Evolutionary conservation across 2,329 filamentous ascomycete genomes (phyloP).

Genomic region (Alternaria infectoria): DNA sequence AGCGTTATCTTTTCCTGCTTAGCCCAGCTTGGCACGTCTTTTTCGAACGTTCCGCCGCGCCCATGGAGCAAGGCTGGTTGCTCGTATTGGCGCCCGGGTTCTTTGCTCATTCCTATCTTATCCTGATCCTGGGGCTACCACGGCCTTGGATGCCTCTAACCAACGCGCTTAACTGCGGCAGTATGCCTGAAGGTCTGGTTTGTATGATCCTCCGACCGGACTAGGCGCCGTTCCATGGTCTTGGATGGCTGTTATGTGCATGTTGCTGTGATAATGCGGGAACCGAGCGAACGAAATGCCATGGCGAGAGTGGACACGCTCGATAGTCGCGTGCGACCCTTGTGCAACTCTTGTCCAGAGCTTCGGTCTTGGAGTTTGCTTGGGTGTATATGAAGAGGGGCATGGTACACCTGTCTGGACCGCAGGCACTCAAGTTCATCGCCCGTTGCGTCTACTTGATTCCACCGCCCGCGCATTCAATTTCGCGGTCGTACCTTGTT

Average conservation of each 20-base stretch:
- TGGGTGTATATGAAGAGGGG: slow-evolving; percentile 24
- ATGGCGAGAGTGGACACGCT: slow-evolving; percentile 3
- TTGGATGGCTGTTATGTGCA: slow-evolving; percentile 10
- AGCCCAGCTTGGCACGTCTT: slow-evolving; percentile 29
- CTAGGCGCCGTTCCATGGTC: slow-evolving; percentile 17
- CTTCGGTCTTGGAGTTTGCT: slow-evolving; percentile 11
- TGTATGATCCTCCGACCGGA: slow-evolving; percentile 17
- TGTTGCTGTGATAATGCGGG: slow-evolving; percentile 20
- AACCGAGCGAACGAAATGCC: slow-evolving; percentile 9
- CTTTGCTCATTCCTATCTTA: slow-evolving; percentile 29
- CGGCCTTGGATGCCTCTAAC: slow-evolving; percentile 24
- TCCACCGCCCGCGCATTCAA: background rate
- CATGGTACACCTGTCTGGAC: slow-evolving; percentile 5
- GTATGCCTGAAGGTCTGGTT: slow-evolving; percentile 6
- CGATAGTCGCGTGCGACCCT: slow-evolving; percentile 18
- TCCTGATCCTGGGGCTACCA: slow-evolving; percentile 23
- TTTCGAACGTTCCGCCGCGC: slow-evolving; percentile 23
- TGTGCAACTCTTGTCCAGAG: slow-evolving; percentile 18
- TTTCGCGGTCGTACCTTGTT: background rate
- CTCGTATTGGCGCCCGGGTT: slow-evolving; percentile 18
- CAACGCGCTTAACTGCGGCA: slow-evolving; percentile 29
- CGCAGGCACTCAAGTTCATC: slow-evolving; percentile 15
- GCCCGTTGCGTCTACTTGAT: slow-evolving; percentile 3
- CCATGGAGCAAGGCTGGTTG: slow-evolving; percentile 7
- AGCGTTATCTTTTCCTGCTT: slow-evolving; percentile 27